Percentiles rank a stretch among this genome's conserved stretches.
These are phyloP conservation scores for Trypanosomatidae sp. DNA, from an alignment of 208 protist species.

Conservation along the genomic window DNA sequence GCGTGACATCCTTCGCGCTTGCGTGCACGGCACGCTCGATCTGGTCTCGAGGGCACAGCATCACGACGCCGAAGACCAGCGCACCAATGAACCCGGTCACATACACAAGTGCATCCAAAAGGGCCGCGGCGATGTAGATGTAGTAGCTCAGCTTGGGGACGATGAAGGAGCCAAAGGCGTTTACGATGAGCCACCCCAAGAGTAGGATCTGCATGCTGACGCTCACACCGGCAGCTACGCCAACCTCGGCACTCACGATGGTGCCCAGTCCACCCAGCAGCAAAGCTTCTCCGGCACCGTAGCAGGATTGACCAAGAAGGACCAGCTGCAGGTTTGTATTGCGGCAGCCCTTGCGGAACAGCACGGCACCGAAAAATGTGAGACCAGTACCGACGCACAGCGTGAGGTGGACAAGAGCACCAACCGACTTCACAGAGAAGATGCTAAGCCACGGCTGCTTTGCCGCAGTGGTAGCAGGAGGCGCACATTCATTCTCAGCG, in stretches of 20 bases:
- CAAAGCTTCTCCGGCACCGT: slow-evolving; percentile 32
- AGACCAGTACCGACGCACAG: slow-evolving; percentile 13
- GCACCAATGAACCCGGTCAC: slow-evolving; percentile 11
- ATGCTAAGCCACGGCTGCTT: not conserved
- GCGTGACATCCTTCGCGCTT: slow-evolving; percentile 15
- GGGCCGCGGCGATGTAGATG: slow-evolving; percentile 21
- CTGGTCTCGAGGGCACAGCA: slow-evolving; percentile 28
- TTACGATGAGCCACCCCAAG: slow-evolving; percentile 29
- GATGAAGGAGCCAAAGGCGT: slow-evolving; percentile 20
- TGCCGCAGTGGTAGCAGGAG: not conserved
- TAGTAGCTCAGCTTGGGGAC: slow-evolving; percentile 27
- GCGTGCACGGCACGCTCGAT: slow-evolving; percentile 26
- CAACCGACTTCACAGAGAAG: slow-evolving; percentile 1
- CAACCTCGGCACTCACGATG: slow-evolving; percentile 30
- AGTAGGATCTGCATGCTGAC: slow-evolving; percentile 26
- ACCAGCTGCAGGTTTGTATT: slow-evolving; percentile 8
- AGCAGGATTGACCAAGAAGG: slow-evolving; percentile 20
- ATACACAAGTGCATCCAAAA: slow-evolving; percentile 19
- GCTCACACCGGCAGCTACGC: slow-evolving; percentile 29
- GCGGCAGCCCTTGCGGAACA: slow-evolving; percentile 9
- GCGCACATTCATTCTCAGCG: not conserved
- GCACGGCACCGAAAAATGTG: slow-evolving; percentile 1
- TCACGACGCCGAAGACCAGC: slow-evolving; percentile 28
- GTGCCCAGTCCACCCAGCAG: slow-evolving; percentile 21
- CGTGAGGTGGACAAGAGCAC: slow-evolving; percentile 19